A percentile compares a stretch with the other conserved stretches of the same genome.
Conservation (phyloP, 176 grass and related monocot species). For the Echinochloa phyllopogon region DNA sequence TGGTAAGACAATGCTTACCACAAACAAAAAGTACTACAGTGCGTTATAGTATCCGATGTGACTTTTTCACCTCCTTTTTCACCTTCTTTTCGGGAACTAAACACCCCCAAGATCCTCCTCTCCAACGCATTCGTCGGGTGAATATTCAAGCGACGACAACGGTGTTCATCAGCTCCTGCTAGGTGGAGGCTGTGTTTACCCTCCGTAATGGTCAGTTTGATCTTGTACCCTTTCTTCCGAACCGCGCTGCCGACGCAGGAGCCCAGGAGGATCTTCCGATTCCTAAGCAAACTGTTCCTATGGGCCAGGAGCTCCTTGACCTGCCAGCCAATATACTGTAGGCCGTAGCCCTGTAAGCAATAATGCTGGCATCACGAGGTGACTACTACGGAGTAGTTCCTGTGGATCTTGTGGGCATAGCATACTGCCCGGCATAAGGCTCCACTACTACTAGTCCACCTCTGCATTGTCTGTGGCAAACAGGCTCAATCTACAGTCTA, state of each 20-base stretch:
- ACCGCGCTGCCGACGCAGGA: background rate
- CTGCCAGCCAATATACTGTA: background rate
- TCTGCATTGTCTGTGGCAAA: background rate
- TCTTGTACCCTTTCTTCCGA: background rate
- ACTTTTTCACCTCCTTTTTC: too few relatives aligned
- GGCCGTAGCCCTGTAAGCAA: conserved; percentile 9
- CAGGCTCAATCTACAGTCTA: background rate
- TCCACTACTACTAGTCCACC: background rate
- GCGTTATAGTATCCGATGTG: too few relatives aligned
- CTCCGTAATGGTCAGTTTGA: background rate
- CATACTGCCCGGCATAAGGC: background rate
- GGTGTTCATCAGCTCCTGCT: background rate
- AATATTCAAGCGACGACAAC: background rate
- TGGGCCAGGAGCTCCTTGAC: background rate
- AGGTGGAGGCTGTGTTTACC: background rate
- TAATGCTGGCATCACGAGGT: conserved; percentile 21
- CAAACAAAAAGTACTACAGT: too few relatives aligned
- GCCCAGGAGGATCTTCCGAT: background rate
- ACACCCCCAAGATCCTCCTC: too few relatives aligned
- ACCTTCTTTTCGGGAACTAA: too few relatives aligned
- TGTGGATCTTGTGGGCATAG: background rate
- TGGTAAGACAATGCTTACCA: too few relatives aligned
- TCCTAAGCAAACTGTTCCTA: background rate
- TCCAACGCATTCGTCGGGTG: too few relatives aligned
- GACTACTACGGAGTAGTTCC: background rate